Evolutionary conservation across 2,329 filamentous ascomycete genomes (phyloP), one percentile per base, ranked within the genome.

Genomic region (Zasmidium citrigriseum): DNA sequence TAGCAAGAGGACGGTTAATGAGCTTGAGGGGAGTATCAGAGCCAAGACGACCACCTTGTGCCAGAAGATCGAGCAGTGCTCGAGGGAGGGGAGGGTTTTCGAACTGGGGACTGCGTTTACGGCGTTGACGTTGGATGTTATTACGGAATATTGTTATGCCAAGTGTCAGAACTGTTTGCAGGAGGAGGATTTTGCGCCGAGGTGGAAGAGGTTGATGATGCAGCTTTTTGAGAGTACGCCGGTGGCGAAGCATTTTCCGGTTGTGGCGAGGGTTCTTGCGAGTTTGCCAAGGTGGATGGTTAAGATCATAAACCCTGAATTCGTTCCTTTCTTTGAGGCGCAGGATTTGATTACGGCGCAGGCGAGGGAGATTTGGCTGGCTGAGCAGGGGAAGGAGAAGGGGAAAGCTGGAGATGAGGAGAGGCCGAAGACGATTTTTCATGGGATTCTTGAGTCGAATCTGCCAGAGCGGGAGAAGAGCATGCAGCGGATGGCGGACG

Each of bases 361-460:
- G 18, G 55, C 55, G 9, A 49, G 29, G 22, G 22, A 12, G 20
- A 45, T 58, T 11, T 58, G 44, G 24, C 2, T 18, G 16, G 50
- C 47, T 27, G 49, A 54, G 25, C 24, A 51, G 18, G 18, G 24
- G 3, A 44, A 45, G n/a, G 22, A 41, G n/a, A 45, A 41, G 9
- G 25, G 23, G 10, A 48, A 52, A 22, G 24, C 34, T n/a, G 52
- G 24, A 5, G 46, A 34, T 11, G 27, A 49, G 5, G 50, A 48
- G 23, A 49, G 55, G 16, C 16, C 55, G 18, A 44, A 54, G 45
- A 58, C 59, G 2, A 52, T 59, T 16, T 62, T 59, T 38, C 59
- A 59, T 23, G 56, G 50, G 9, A 59, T 62, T 18, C 49, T 59
- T 38, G 41, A 54, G 16, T 52, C 44, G 12, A 24, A 25, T 18